Conservation (phyloP, 352 stramenopile species). For the Phytopythium aichiense region DNA sequence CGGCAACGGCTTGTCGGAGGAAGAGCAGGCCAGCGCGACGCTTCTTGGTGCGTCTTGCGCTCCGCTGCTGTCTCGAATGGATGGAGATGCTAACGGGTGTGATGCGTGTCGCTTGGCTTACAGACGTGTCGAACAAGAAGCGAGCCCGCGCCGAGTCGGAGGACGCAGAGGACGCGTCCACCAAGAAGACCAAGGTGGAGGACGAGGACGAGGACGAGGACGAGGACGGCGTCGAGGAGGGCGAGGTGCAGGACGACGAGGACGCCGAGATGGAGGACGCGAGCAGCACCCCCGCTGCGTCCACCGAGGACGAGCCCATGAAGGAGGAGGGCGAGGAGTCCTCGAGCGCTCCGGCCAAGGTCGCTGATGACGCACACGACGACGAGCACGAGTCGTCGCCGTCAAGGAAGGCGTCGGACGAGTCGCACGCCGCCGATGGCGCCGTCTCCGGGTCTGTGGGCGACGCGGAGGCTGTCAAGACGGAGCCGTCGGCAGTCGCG, state of each 20-base stretch:
- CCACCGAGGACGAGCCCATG: constrained; percentile 7
- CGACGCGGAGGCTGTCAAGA: not conserved
- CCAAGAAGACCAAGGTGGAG: constrained; percentile 20
- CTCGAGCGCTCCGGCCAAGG: not conserved
- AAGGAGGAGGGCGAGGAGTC: not conserved
- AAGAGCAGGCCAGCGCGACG: constrained; percentile 22
- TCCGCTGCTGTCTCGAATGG: not conserved
- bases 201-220: constrained; percentile 14
- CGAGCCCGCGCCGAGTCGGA: constrained; percentile 24
- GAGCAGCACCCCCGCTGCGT: not conserved
- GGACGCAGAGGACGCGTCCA: constrained; percentile 11
- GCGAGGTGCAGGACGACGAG: constrained; percentile 7
- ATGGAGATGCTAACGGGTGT: constrained; percentile 47
- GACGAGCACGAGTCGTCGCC: not conserved
- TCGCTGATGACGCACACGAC: not conserved
- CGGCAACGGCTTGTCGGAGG: constrained; percentile 36
- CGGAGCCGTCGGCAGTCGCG: not conserved
- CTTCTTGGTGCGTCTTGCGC: constrained; percentile 2
- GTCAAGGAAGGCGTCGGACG: not conserved
- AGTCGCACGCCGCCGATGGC: not conserved
- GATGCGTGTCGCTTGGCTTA: constrained; percentile 7
- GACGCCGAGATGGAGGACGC: constrained; percentile 4
- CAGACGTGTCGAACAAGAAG: constrained; percentile 19
- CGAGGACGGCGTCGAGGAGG: constrained; percentile 18
- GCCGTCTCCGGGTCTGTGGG: not conserved